Evolutionary conservation across 441 rosid genomes (phyloP).

Genomic region (Daphne laureola): DNA sequence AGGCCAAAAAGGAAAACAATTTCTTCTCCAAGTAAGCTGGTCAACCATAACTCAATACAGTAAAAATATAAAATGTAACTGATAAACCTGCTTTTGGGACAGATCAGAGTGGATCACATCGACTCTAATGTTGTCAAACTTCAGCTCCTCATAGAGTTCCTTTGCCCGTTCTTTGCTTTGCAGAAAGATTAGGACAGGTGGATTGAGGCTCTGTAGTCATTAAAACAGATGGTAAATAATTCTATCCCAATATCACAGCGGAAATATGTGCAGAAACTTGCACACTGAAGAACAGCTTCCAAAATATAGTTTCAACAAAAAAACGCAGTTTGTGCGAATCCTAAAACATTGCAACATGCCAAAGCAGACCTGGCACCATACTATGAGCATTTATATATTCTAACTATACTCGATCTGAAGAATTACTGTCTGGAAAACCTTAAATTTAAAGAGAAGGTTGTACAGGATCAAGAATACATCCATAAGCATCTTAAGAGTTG

Average conservation of each 20-base stretch:
- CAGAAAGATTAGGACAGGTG: constrained; percentile 80
- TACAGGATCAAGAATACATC: too few relatives aligned
- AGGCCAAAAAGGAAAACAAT: neutral
- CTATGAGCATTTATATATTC: too few relatives aligned
- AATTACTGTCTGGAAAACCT: too few relatives aligned
- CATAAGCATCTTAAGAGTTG: neutral
- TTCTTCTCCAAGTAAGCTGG: neutral
- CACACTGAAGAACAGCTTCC: neutral
- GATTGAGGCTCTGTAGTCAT: constrained; percentile 76
- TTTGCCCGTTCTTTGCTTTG: constrained; percentile 92
- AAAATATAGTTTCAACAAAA: neutral
- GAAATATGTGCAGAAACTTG: neutral
- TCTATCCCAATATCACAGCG: too few relatives aligned
- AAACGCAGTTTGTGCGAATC: neutral
- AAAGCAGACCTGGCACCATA: neutral
- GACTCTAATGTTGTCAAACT: constrained; percentile 64
- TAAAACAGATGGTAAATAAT: constrained; percentile 17
- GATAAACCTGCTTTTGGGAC: constrained; percentile 50
- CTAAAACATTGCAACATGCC: neutral
- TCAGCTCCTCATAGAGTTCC: constrained; percentile 76
- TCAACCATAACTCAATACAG: too few relatives aligned
- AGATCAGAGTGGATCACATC: constrained; percentile 82
- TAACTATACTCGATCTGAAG: too few relatives aligned
- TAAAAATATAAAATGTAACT: neutral
- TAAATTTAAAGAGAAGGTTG: too few relatives aligned